phyloP scores from a whole-genome alignment of 1,284 basidiomycete genomes.

The Pseudozyma tsukubaensis region DNA sequence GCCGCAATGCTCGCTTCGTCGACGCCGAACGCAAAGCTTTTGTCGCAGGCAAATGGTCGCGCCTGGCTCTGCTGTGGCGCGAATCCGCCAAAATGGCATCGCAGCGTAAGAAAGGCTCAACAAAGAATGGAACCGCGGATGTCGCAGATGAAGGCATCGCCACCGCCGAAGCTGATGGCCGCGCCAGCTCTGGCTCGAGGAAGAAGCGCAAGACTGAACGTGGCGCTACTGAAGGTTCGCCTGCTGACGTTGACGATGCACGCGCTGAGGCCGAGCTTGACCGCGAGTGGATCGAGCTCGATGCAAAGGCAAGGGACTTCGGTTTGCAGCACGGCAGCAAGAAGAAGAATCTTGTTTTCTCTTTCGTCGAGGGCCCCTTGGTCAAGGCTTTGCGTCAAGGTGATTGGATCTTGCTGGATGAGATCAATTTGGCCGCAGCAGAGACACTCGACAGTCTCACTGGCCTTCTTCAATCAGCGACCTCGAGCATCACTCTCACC shows the following conservation, averaged over 20 bases:
- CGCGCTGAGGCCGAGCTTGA: constrained; percentile 47
- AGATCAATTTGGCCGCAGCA: constrained; percentile 92
- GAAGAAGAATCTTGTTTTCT: constrained; percentile 73
- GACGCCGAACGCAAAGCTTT: constrained; percentile 86
- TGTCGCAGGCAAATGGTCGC: constrained; percentile 84
- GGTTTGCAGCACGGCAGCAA: constrained; percentile 71
- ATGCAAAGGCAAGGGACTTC: constrained; percentile 80
- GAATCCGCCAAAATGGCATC: constrained; percentile 76
- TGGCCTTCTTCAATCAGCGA: constrained; percentile 83
- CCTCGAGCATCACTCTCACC: constrained; percentile 88
- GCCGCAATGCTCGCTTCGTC: constrained; percentile 89
- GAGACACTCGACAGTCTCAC: constrained; percentile 96
- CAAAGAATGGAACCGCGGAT: constrained; percentile 1
- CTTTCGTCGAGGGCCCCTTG: constrained; percentile 94
- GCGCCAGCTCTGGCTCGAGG: constrained; percentile 30
- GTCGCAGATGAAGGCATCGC: constrained; percentile 10
- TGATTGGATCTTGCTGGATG: constrained; percentile 95
- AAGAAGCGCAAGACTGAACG: constrained; percentile 66
- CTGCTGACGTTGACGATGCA: constrained; percentile 39
- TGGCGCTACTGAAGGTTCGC: constrained; percentile 40
- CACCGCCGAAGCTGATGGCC: constrained; percentile 15
- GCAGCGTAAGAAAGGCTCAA: constrained; percentile 71
- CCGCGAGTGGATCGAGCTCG: constrained; percentile 73
- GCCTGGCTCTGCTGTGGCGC: constrained; percentile 84
- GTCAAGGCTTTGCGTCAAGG: constrained; percentile 90